phyloP scores from a whole-genome alignment of 1,284 basidiomycete species.

The Chondrostereum purpureum region DNA sequence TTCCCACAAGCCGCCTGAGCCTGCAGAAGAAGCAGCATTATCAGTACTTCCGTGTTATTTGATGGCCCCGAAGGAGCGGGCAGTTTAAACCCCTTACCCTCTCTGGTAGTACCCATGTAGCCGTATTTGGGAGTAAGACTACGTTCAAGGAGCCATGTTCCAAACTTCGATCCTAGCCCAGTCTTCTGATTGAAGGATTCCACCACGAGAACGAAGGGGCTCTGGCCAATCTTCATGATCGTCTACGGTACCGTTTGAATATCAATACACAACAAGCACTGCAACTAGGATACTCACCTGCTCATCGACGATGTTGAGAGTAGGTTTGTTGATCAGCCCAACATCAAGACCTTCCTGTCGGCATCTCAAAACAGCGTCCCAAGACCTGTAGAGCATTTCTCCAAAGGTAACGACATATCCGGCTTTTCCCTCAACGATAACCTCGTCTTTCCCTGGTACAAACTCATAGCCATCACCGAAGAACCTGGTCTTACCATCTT shows the following conservation, averaged over 20 bases:
- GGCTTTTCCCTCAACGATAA: constrained; percentile 60
- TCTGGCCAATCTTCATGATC: constrained; percentile 64
- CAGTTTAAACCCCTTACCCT: constrained; percentile 45
- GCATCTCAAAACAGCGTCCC: constrained; percentile 71
- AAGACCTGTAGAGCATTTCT: constrained; percentile 76
- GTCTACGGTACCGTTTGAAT: constrained; percentile 27
- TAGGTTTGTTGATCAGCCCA: constrained; percentile 79
- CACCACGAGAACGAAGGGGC: constrained; percentile 73
- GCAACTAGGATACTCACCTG: constrained; percentile 31
- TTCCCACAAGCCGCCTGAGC: constrained; percentile 77
- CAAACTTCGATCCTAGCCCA: constrained; percentile 74
- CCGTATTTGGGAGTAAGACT: constrained; percentile 72
- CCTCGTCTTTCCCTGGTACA: constrained; percentile 75
- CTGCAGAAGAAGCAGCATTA: constrained; percentile 17
- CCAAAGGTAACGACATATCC: constrained; percentile 78
- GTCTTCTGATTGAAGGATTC: constrained; percentile 87
- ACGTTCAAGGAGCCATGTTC: constrained; percentile 80
- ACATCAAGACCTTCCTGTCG: constrained; percentile 69
- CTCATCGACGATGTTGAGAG: constrained; percentile 78
- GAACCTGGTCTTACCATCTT: constrained; percentile 59
- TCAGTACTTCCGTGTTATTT: constrained; percentile 5
- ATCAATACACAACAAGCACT: constrained; percentile 2
- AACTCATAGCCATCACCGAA: constrained; percentile 73
- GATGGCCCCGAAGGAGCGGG: constrained; percentile 2
- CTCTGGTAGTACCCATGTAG: constrained; percentile 75